A percentile compares a stretch with the other conserved stretches of the same genome.
Evolutionary conservation across 306 rosid genomes (phyloP).

Genomic region (Malus orientalis): DNA sequence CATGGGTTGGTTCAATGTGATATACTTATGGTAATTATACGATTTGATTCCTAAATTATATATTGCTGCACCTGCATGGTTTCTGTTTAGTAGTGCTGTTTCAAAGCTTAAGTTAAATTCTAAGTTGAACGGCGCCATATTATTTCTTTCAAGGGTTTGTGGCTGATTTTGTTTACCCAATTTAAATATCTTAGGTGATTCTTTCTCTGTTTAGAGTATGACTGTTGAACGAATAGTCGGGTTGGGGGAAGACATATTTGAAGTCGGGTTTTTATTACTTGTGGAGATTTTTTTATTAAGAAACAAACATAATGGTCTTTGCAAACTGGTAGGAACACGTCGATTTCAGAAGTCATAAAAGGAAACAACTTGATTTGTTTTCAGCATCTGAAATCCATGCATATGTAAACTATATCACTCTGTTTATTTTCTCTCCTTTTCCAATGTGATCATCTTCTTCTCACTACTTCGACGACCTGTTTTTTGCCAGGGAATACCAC

Average conservation of each 20-base stretch:
- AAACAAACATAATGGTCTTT: not conserved
- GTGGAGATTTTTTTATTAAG: not conserved
- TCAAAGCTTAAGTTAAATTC: not conserved
- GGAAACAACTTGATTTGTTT: not conserved
- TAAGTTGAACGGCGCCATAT: not conserved
- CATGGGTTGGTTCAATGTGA: not conserved
- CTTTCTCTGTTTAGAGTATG: not conserved
- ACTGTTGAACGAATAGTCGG: not conserved
- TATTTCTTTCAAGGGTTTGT: not conserved
- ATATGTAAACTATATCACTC: not conserved
- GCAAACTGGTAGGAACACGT: not conserved
- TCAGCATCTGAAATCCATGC: not conserved
- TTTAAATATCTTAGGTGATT: not conserved
- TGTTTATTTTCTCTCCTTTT: not conserved
- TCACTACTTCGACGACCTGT: not conserved
- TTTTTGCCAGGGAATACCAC: conserved; percentile 66
- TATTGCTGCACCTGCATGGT: not conserved
- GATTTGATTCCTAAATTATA: not conserved
- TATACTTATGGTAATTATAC: not conserved
- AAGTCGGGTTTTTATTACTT: not conserved
- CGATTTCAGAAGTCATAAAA: not conserved
- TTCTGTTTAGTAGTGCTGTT: not conserved
- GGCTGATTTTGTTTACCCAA: not conserved
- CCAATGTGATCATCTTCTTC: not conserved
- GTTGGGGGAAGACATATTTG: not conserved